Conservation (phyloP, 345 rosid species). For the Isatis tinctoria region DNA sequence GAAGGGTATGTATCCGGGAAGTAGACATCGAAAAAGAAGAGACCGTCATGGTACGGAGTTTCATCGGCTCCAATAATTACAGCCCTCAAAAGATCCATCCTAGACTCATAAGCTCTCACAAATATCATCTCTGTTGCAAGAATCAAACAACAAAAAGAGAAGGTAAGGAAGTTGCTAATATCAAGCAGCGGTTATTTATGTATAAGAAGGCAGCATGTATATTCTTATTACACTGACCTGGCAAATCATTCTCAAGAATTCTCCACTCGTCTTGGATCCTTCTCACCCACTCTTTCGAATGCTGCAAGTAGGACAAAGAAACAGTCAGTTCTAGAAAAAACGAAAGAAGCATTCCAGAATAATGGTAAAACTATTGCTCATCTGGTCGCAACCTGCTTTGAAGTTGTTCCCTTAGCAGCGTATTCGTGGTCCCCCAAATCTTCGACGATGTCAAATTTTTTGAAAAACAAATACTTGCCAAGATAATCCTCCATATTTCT, state of each 20-base stretch:
- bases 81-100: conserved; percentile 95
- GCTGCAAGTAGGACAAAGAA: conserved; percentile 37
- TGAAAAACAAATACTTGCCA: conserved; percentile 52
- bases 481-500: conserved; percentile 45
- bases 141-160: neutral
- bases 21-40: conserved; percentile 83
- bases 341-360: neutral
- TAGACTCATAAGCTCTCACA: conserved; percentile 84
- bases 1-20: conserved; percentile 74
- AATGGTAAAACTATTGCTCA: conserved; percentile 7
- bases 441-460: conserved; percentile 73
- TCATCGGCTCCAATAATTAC: conserved; percentile 90
- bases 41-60: conserved; percentile 96
- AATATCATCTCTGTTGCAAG: conserved; percentile 62
- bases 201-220: neutral
- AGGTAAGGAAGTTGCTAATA: conserved; percentile 4
- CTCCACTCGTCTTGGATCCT: conserved; percentile 90
- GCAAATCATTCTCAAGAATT: conserved; percentile 81
- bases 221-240: conserved; percentile 41
- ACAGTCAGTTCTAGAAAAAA: neutral
- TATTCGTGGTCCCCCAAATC: conserved; percentile 67
- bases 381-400: conserved; percentile 45
- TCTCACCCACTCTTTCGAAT: conserved; percentile 60
- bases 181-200: neutral
- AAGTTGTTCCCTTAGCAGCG: conserved; percentile 31